Evolutionary conservation across 192 early-diverging fungal genomes (phyloP), one percentile per base, ranked within the genome.

Genomic region (Mortierella claussenii): DNA sequence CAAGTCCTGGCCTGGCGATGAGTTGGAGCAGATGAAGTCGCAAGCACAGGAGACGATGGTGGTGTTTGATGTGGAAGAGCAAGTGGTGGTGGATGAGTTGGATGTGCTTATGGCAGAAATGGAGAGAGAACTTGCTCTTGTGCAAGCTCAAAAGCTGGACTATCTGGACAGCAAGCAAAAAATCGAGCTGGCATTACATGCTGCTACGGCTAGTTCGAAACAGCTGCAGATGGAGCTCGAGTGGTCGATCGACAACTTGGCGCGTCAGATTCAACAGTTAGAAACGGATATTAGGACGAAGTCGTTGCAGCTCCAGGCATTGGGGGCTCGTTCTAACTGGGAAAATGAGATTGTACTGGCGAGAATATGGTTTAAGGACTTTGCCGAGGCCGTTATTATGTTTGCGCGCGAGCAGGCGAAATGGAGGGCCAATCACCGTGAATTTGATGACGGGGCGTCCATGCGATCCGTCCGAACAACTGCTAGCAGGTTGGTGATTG

Each of bases 331-430:
- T 28, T 57, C 73, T 0, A 33, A 45, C 30, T 76, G 73, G 73
- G 73, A 76, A 53, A 76, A 56, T 26, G 73, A 76, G 53, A 76
- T 76, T 27, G 73, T 67, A 21, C 53, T 62, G 4, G 49, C 73
- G 2, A 15, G 73, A 31, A 67, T 65, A 13, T 76, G 73, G 73
- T 76, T 76, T 46, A 76, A 76, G 73, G 73, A 76, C 33, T 76
- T 76, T 47, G 73, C 73, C 18, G 67, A 67, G 53, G 73, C 73
- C 12, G 73, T 76, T 5, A 66, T 76, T 37, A 30, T 76, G 17
- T 76, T 76, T 51, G 73, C 73, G 11, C 45, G 64, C 0, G 73
- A 76, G 32, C 73, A 76, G 43, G 31, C 28, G 2, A 53, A 55
- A 7, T 76, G 73, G 73, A 52, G 54, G 46, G 33, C 73, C 3